Evolutionary conservation across 2,329 filamentous ascomycete genomes (phyloP), one percentile per base, ranked within the genome.

Genomic region (Drechslerella stenobrocha): DNA sequence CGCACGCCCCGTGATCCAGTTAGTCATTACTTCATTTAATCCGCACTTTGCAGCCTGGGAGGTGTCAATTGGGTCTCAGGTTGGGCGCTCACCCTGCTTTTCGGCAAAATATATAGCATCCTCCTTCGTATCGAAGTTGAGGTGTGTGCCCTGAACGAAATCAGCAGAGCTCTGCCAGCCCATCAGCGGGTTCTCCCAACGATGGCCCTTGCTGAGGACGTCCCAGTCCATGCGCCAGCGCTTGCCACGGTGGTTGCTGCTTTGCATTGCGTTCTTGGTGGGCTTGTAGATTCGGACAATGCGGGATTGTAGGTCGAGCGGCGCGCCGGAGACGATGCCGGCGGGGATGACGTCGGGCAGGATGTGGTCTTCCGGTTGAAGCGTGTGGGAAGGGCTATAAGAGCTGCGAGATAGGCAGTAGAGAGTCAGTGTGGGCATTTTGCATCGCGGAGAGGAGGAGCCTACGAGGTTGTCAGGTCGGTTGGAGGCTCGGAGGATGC

Each of bases 201-300:
- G 84, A 78, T 72, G 69, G 23, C 93, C 93, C 80, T 95, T 96
- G 73, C 82, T 79, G 28, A 97, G 82, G 48, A 95, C 85, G 76
- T 98, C 93, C 93, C 93, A 98, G 77, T 98, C 93, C 90, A 98
- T 95, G 51, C 91, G 87, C 93, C 93, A 98, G 75, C 87, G 84
- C 76, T 88, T 84, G 58, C 83, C 80, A 75, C 89, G 86, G 88
- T 89, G 96, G 73, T 85, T 83, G 71, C 93, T 92, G 30, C 92
- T 97, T 79, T 98, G 93, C 42, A 92, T 96, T 32, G 93, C 92
- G n/a, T 93, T 85, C 80, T 98, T 98, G 61, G 89, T 76, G 50
- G 90, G 90, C 74, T 87, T 85, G 81, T 88, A 97, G 78, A 98
- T 98, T 75, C 92, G 97, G 74, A 97, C 95, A 73, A 88, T 92